phyloP scores from a whole-genome alignment of 805 yeast species.

The Lipomyces oligophaga region DNA sequence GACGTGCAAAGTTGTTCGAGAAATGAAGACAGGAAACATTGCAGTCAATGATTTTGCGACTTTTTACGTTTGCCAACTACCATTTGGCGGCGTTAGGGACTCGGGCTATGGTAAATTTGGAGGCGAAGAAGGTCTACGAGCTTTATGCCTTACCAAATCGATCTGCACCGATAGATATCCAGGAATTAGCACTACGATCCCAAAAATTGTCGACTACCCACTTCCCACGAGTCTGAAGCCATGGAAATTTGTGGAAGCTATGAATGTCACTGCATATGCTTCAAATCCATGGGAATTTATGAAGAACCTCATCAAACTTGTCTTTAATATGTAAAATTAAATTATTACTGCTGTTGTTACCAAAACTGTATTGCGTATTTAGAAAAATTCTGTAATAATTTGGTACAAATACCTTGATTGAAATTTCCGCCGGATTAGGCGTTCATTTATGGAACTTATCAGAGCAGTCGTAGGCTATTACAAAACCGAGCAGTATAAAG shows the following conservation, averaged over 20 bases:
- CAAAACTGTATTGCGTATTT: no score
- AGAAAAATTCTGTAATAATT: no score
- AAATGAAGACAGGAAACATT: slow-evolving; percentile 78
- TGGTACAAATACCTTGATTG: no score
- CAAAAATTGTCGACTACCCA: slow-evolving; percentile 89
- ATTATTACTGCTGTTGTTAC: not conserved
- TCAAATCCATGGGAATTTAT: slow-evolving; percentile 63
- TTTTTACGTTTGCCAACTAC: slow-evolving; percentile 86
- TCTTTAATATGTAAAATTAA: slow-evolving; percentile 6
- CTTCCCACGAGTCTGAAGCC: slow-evolving; percentile 75
- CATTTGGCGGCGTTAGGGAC: slow-evolving; percentile 91
- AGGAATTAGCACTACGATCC: slow-evolving; percentile 72
- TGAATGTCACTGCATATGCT: slow-evolving; percentile 77
- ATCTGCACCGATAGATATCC: slow-evolving; percentile 81
- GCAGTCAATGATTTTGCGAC: slow-evolving; percentile 98
- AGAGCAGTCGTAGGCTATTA: no score
- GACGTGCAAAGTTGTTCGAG: slow-evolving; percentile 60
- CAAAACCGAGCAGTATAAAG: no score
- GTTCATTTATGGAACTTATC: no score
- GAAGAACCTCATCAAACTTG: slow-evolving; percentile 12
- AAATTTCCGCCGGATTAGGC: no score
- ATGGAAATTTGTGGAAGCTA: slow-evolving; percentile 79
- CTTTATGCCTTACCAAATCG: slow-evolving; percentile 81
- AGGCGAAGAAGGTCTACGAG: slow-evolving; percentile 94
- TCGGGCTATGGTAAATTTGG: slow-evolving; percentile 98